Conservation (phyloP, 371 early-diverging fungal genomes). For the Neoconidiobolus thromboides region DNA sequence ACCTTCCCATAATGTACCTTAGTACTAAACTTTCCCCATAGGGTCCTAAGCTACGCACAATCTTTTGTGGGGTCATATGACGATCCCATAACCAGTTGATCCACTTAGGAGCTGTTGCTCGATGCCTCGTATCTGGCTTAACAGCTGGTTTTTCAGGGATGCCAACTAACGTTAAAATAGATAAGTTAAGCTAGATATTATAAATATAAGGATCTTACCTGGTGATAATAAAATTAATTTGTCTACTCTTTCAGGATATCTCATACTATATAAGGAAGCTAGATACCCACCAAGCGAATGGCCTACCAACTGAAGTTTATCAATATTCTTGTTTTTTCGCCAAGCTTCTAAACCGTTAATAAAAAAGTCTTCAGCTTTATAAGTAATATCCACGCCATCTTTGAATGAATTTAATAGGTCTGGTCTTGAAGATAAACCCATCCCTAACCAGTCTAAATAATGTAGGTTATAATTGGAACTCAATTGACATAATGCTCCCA, state of each 20-base stretch:
- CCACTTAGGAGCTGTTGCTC: slow-evolving; percentile 17
- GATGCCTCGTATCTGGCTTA: neutral
- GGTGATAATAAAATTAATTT: slow-evolving; percentile 80
- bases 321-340: slow-evolving; percentile 55
- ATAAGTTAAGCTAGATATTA: neutral
- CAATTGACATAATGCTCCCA: slow-evolving; percentile 36
- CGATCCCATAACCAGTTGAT: slow-evolving; percentile 30
- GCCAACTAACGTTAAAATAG: slow-evolving; percentile 18
- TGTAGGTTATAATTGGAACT: slow-evolving; percentile 42
- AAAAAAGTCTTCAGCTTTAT: slow-evolving; percentile 63
- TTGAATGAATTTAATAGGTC: slow-evolving; percentile 4
- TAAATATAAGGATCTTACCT: slow-evolving; percentile 15
- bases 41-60: slow-evolving; percentile 59
- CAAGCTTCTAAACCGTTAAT: slow-evolving; percentile 80
- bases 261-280: slow-evolving; percentile 61
- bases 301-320: slow-evolving; percentile 65
- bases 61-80: slow-evolving; percentile 55
- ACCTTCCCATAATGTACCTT: slow-evolving; percentile 44
- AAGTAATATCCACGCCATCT: slow-evolving; percentile 20
- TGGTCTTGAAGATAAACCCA: slow-evolving; percentile 63
- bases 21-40: slow-evolving; percentile 51
- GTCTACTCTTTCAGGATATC: slow-evolving; percentile 70
- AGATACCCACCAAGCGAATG: slow-evolving; percentile 84
- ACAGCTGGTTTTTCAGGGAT: slow-evolving; percentile 23
- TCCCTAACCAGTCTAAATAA: slow-evolving; percentile 78